These are phyloP conservation scores for Thalassia testudinum DNA, from an alignment of 116 monocot genomes.

Conservation along the genomic window DNA sequence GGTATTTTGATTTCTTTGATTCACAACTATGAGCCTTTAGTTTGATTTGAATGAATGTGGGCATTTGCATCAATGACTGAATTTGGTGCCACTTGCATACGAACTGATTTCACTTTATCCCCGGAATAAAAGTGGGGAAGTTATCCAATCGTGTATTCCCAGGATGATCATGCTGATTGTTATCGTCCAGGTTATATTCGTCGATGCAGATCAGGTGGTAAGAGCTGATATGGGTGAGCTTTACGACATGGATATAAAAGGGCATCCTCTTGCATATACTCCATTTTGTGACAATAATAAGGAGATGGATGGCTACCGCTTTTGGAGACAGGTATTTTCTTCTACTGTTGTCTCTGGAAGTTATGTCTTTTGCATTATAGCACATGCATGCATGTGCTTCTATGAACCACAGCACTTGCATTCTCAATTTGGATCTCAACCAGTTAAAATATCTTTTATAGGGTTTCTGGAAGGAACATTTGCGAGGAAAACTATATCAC, in stretches of 20 bases:
- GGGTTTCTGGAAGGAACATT: slow-evolving; percentile 99
- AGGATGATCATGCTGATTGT: background rate
- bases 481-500: slow-evolving; percentile 86
- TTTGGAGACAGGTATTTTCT: slow-evolving; percentile 75
- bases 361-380: background rate
- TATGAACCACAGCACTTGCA: no score
- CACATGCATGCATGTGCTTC: no score
- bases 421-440: no score
- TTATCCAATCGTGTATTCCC: no score
- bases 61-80: no score
- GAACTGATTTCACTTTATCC: no score
- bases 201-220: slow-evolving; percentile 96
- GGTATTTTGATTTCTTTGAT: slow-evolving; percentile 21
- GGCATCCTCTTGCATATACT: slow-evolving; percentile 89
- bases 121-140: no score
- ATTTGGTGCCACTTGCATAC: no score
- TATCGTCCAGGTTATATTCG: slow-evolving; percentile 81
- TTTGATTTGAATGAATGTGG: background rate
- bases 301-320: slow-evolving; percentile 98
- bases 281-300: slow-evolving; percentile 98
- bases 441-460: slow-evolving; percentile 2
- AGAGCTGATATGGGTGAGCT: slow-evolving; percentile 94
- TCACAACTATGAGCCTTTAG: no score
- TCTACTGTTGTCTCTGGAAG: background rate
- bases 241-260: slow-evolving; percentile 97